A percentile compares a stretch with the other conserved stretches of the same genome.
Conservation (phyloP, 805 yeast species). For the Debaryomyces prosopidis region DNA sequence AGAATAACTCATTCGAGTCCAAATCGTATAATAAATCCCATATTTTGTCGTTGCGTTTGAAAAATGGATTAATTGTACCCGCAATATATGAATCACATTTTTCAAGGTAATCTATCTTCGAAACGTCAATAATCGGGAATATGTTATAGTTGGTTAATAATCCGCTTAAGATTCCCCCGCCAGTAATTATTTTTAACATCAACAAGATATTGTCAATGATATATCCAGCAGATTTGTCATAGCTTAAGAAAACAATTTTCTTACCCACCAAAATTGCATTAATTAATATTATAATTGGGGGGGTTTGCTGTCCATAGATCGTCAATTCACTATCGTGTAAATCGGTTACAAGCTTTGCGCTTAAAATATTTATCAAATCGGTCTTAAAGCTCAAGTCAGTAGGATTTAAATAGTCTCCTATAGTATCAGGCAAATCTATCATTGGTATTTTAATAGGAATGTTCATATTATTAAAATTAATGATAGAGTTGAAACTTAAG, state of each 20-base stretch:
- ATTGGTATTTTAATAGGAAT: constrained; percentile 47
- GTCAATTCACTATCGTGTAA: constrained; percentile 49
- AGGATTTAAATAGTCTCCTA: constrained; percentile 47
- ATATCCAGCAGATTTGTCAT: constrained; percentile 43
- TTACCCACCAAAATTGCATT: constrained; percentile 41
- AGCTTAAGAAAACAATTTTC: constrained; percentile 37
- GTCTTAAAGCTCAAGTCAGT: constrained; percentile 44
- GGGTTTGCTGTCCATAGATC: constrained; percentile 54
- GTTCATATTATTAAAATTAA: constrained; percentile 40
- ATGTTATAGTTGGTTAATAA: constrained; percentile 38
- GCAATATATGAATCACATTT: constrained; percentile 47
- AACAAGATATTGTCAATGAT: constrained; percentile 42
- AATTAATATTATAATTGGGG: constrained; percentile 39
- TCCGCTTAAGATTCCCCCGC: constrained; percentile 45
- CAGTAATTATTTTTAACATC: constrained; percentile 41
- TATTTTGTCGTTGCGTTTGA: constrained; percentile 50
- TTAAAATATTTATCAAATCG: constrained; percentile 33
- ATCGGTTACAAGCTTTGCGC: constrained; percentile 33
- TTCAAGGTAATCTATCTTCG: constrained; percentile 51
- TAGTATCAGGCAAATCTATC: constrained; percentile 38
- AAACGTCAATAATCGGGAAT: constrained; percentile 63
- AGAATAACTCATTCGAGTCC: constrained; percentile 47
- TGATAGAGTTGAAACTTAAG: constrained; percentile 40
- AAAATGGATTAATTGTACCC: constrained; percentile 69
- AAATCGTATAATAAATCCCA: constrained; percentile 68